These are phyloP conservation scores for Aspergillus udagawae DNA, from an alignment of 2,329 filamentous ascomycete species.

Conservation along the genomic window DNA sequence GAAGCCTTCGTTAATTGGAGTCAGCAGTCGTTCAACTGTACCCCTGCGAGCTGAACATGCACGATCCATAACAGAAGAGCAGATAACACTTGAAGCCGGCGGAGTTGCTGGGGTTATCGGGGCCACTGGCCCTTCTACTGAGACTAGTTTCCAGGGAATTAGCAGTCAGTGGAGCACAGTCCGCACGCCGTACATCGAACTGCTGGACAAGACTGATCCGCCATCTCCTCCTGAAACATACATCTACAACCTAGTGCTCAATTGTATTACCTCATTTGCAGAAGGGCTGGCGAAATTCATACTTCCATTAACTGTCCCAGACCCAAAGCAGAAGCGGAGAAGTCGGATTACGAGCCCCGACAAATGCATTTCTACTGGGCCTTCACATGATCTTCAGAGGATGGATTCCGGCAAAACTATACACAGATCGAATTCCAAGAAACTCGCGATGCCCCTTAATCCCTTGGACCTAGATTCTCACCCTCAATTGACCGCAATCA, in stretches of 20 bases:
- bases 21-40: slow-evolving; percentile 82
- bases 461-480: slow-evolving; percentile 73
- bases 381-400: slow-evolving; percentile 27
- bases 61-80: slow-evolving; percentile 63
- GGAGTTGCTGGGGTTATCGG: slow-evolving; percentile 85
- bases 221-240: slow-evolving; percentile 87
- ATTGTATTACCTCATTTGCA: slow-evolving; percentile 84
- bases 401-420: slow-evolving; percentile 26
- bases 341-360: slow-evolving; percentile 33
- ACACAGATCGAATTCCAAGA: slow-evolving; percentile 21
- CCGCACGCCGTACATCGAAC: slow-evolving; percentile 83
- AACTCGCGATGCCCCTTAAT: slow-evolving; percentile 62
- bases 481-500: slow-evolving; percentile 65
- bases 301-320: slow-evolving; percentile 82
- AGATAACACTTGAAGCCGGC: slow-evolving; percentile 83
- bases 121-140: slow-evolving; percentile 62
- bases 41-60: slow-evolving; percentile 60
- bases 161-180: slow-evolving; percentile 89
- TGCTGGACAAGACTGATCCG: slow-evolving; percentile 86
- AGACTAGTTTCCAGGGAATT: slow-evolving; percentile 67
- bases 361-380: slow-evolving; percentile 32
- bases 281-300: slow-evolving; percentile 93
- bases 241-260: slow-evolving; percentile 81
- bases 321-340: slow-evolving; percentile 53
- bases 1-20: slow-evolving; percentile 80